Base-by-base conservation (phyloP, 2,329 filamentous ascomycete species). In the Fusarium albidum region DNA sequence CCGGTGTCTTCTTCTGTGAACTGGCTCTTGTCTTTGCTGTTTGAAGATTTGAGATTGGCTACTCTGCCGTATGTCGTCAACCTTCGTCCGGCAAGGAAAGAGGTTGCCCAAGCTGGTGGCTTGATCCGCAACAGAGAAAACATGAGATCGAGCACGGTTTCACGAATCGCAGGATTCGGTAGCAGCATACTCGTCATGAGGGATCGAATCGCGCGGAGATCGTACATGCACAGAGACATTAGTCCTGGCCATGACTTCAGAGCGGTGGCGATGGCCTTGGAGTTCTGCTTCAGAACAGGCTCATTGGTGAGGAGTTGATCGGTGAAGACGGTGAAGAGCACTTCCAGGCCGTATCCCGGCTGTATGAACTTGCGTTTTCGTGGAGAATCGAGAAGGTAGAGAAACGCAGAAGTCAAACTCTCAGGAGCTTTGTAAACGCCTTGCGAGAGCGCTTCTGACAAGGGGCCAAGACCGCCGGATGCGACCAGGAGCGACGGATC, bases 41-140 rank as follows among this genome's bases (percentile, higher is more conserved):
- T 73, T 25, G 86, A 80, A 2, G 87, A 81, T 62, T 91, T 92
- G 44, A 98, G 77, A 55, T 92, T 95, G 8, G 92, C 87, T 31
- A 98, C 93, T 65, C 96, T 85, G n/a, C 93, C 94, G 71, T 99
- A 99, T 0, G 95, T 99, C 1, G 96, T 99, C 39, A 99, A 79
- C 54, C 96, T 83, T 61, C 95, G 85, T 8, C 95, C 96, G 29
- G 96, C 95, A 39, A 99, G 82, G 71, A 96, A 99, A 0, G 94
- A 96, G 0, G 92, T 93, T 8, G 95, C 96, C 95, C 95, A 99
- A 5, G 9, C 92, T 88, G 35, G 95, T 87, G 52, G 93, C 39
- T 98, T 98, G 69, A 99, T 97, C 29, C 94, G 87, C 44, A 99
- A 74, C 3, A 88, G 71, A 1, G 82, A 81, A 67, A 96, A 97